Evolutionary conservation across 768 basidiomycete species (phyloP), one percentile per base, ranked within the genome.

Genomic region (Trametes villosa): DNA sequence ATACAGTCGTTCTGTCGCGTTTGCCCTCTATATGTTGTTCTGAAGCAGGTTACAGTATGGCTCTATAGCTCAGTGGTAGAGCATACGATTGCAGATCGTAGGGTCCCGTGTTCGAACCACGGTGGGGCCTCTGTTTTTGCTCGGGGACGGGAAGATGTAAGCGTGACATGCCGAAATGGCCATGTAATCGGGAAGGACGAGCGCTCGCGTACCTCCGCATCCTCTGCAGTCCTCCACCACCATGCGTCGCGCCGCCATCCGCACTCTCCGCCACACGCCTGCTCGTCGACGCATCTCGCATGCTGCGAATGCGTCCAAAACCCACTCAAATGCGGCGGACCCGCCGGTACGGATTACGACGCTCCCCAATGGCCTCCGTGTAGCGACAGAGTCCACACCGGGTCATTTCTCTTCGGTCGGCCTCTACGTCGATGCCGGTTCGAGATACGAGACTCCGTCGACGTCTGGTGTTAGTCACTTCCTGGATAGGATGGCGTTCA

Each of bases 401-500:
- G 93, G 94, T 18, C 94, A 98, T 77, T 98, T 98, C 74, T 91
- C 95, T 34, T 89, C 94, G 0, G 83, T 96, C 0, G 97, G 96
- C 3, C 83, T 98, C 40, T 98, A 94, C 68, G 82, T 98, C 67
- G 95, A 98, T 72, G 95, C 93, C 2, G 97, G 97, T 26, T 87
- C 92, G 29, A 83, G 97, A 15, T 96, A 92, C 79, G 97, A 98
- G 72, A 85, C 82, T 12, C 75, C 82, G 20, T 74, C 81, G 18
- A 89, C 82, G 0, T 85, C 84, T 9, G 97, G 97, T 0, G 89
- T 88, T 7, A 92, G 91, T 62, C 94, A 98, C 83, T 91, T 98
- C 70, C 72, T 98, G 33, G 96, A 98, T 68, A 83, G 95, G 68
- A 87, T 98, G 86, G 96, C 96, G 1, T 98, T 96, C 82, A 98